These are phyloP conservation scores for Rhytidiadelphus loreus DNA, from an alignment of 225 moss, liverwort and hornwort genomes.

Conservation along the genomic window DNA sequence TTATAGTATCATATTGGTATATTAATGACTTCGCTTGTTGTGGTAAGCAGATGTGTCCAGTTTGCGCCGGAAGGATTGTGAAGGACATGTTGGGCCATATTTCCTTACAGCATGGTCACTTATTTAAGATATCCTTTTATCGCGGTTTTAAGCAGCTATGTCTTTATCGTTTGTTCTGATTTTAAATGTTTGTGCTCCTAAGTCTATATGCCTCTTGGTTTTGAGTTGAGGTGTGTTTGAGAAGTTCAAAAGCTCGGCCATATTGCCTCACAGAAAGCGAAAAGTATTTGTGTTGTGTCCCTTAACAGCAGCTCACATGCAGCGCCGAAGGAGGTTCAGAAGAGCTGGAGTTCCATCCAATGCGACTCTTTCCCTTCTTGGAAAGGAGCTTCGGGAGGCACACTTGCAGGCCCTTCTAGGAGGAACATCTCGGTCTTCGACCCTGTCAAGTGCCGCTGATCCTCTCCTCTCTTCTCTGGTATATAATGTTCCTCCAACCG, in stretches of 20 bases:
- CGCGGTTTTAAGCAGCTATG: neutral
- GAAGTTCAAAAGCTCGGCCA: neutral
- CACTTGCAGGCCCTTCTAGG: constrained; percentile 60
- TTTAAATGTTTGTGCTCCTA: neutral
- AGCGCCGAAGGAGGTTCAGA: constrained; percentile 56
- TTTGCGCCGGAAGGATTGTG: constrained; percentile 45
- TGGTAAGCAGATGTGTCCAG: constrained; percentile 47
- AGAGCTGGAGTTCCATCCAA: constrained; percentile 52
- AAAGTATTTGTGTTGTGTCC: neutral
- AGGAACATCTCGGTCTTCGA: constrained; percentile 23
- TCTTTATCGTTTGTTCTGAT: neutral
- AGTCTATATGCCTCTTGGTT: neutral
- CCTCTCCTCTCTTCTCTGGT: constrained; percentile 50
- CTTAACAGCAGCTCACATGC: constrained; percentile 35
- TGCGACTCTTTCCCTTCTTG: constrained; percentile 53
- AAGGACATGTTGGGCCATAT: constrained; percentile 65
- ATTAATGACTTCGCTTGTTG: neutral
- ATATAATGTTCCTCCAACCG: constrained; percentile 45
- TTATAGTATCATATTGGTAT: neutral
- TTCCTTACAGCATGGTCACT: constrained; percentile 47
- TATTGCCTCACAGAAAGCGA: neutral
- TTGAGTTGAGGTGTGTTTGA: neutral
- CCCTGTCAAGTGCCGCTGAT: constrained; percentile 26
- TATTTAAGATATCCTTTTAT: constrained; percentile 50
- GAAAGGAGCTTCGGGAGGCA: constrained; percentile 59